These are phyloP conservation scores for Yamadazyma buinensis DNA, from an alignment of 1,139 yeast genomes.

Conservation along the genomic window DNA sequence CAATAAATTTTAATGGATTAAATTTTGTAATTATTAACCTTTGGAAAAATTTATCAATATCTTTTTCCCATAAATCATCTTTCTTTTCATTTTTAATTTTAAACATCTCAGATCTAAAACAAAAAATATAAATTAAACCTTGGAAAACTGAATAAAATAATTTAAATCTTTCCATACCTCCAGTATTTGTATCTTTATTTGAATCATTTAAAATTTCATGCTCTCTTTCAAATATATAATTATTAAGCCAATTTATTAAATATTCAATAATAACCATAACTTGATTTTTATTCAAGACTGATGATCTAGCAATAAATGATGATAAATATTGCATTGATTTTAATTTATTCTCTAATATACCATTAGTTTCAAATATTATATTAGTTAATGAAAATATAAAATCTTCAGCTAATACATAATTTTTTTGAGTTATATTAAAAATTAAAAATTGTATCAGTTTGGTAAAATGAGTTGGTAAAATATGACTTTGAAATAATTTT, in stretches of 20 bases:
- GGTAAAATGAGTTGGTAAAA: slow-evolving; percentile 90
- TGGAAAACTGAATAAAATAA: slow-evolving; percentile 93
- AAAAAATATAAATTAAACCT: slow-evolving; percentile 84
- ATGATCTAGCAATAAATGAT: slow-evolving; percentile 88
- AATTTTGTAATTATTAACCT: slow-evolving; percentile 81
- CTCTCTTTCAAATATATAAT: slow-evolving; percentile 80
- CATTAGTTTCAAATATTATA: slow-evolving; percentile 67
- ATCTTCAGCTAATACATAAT: slow-evolving; percentile 80
- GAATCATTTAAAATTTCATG: slow-evolving; percentile 52
- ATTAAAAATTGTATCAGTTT: slow-evolving; percentile 82
- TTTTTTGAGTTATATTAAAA: slow-evolving; percentile 79
- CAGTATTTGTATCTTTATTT: slow-evolving; percentile 21
- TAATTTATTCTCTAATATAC: slow-evolving; percentile 69
- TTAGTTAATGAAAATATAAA: slow-evolving; percentile 80
- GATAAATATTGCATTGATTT: slow-evolving; percentile 91
- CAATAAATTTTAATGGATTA: slow-evolving; percentile 91
- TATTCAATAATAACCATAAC: slow-evolving; percentile 75
- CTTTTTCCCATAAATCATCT: slow-evolving; percentile 66
- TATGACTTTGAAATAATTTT: slow-evolving; percentile 66
- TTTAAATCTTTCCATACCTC: slow-evolving; percentile 77
- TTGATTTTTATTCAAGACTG: slow-evolving; percentile 65
- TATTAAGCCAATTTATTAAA: slow-evolving; percentile 76
- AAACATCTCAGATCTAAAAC: slow-evolving; percentile 73
- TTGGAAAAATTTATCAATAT: slow-evolving; percentile 81
- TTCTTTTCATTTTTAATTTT: slow-evolving; percentile 26